A percentile compares a stretch with the other conserved stretches of the same genome.
Conservation (phyloP, 192 early-diverging fungal species). For the Diversispora epigaea region DNA sequence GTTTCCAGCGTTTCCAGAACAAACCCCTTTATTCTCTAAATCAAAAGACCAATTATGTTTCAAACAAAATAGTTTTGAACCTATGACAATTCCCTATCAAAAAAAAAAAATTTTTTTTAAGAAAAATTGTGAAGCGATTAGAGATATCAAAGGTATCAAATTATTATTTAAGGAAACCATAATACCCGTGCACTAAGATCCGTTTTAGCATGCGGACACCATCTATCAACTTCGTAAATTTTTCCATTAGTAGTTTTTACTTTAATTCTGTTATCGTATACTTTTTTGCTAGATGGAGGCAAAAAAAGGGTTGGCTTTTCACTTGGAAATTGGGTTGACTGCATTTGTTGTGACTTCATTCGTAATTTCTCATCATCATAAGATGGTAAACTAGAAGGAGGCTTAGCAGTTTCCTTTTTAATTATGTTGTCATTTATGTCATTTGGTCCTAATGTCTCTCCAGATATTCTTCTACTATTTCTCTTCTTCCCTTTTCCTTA, state of each 20-base stretch:
- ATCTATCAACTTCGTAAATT: constrained; percentile 55
- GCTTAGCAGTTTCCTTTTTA: too few species aligned
- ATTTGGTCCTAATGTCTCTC: too few species aligned
- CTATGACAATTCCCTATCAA: constrained; percentile 51
- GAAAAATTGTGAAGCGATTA: background rate
- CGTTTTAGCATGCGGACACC: constrained; percentile 52
- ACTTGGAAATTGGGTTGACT: background rate
- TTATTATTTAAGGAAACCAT: background rate
- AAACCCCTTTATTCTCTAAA: constrained; percentile 44
- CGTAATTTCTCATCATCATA: too few species aligned
- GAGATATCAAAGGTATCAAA: background rate
- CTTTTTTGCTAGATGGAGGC: background rate
- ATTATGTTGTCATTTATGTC: too few species aligned
- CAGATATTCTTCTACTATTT: too few species aligned
- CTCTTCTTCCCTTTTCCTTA: too few species aligned
- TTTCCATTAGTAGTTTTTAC: constrained; percentile 45
- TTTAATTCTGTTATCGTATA: constrained; percentile 42
- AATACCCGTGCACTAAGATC: constrained; percentile 45
- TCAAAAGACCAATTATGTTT: constrained; percentile 50
- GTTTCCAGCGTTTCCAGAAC: constrained; percentile 34
- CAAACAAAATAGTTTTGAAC: constrained; percentile 49
- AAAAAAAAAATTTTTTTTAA: constrained; percentile 2
- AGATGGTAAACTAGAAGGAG: too few species aligned
- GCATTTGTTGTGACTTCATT: too few species aligned
- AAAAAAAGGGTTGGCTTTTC: background rate